Conservation (phyloP, 2,329 filamentous ascomycete species). For the Pseudopyrenochaeta lycopersici region DNA sequence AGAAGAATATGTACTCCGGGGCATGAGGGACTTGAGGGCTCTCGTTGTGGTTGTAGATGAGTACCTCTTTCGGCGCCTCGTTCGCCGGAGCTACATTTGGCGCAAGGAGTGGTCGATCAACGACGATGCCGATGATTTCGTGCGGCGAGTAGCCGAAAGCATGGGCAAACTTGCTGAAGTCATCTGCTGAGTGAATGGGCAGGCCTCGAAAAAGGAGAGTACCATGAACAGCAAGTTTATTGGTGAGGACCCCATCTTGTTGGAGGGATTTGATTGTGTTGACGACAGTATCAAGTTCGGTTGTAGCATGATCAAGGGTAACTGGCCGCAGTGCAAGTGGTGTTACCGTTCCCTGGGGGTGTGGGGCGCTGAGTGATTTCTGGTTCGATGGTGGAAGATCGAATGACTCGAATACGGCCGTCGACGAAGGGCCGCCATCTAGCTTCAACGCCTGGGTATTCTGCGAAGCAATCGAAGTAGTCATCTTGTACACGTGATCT, state of each 20-base stretch:
- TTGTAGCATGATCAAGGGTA: constrained; percentile 4
- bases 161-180: constrained; percentile 47
- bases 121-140: constrained; percentile 46
- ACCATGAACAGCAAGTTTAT: constrained; percentile 48
- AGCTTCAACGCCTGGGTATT: constrained; percentile 15
- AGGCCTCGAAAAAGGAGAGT: constrained; percentile 58
- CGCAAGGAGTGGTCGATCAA: constrained; percentile 40
- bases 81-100: constrained; percentile 51
- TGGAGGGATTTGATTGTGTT: constrained; percentile 52
- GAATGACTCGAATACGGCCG: constrained; percentile 50
- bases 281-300: constrained; percentile 46
- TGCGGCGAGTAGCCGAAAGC: constrained; percentile 47
- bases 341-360: constrained; percentile 49
- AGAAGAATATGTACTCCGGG: constrained; percentile 49
- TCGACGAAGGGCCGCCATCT: constrained; percentile 16
- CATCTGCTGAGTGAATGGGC: constrained; percentile 50
- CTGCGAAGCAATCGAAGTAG: constrained; percentile 10
- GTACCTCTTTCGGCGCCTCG: constrained; percentile 50
- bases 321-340: constrained; percentile 53
- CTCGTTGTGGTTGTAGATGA: constrained; percentile 50
- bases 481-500: constrained; percentile 8
- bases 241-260: constrained; percentile 16
- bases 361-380: constrained; percentile 51
- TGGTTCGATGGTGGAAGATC: constrained; percentile 54
- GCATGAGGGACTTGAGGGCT: constrained; percentile 51